Evolutionary conservation across 108 stramenopile species (phyloP).

Genomic region (Nitzschia putrida): DNA sequence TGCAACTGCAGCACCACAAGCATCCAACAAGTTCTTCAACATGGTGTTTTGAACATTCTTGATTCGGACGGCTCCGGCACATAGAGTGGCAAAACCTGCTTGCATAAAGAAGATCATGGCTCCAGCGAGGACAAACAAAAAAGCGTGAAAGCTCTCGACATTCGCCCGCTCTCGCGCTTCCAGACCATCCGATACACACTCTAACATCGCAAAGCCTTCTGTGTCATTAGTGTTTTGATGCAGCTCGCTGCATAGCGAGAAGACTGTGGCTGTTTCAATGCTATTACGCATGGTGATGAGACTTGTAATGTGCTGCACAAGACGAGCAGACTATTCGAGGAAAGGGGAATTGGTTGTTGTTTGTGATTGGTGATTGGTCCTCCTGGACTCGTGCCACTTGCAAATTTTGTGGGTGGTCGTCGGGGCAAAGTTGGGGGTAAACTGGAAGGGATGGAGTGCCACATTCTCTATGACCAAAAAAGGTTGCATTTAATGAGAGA

Average conservation of each 20-base stretch:
- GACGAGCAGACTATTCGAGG: too few relatives aligned
- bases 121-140: conserved; percentile 66
- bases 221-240: neutral
- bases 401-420: too few relatives aligned
- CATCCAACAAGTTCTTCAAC: conserved; percentile 88
- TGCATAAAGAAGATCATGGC: conserved; percentile 89
- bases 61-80: conserved; percentile 74
- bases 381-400: too few relatives aligned
- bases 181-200: conserved; percentile 6
- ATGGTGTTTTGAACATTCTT: conserved; percentile 89
- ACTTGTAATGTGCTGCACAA: too few relatives aligned
- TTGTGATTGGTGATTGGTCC: too few relatives aligned
- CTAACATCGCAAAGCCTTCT: neutral
- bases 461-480: too few relatives aligned
- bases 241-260: neutral
- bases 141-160: conserved; percentile 6
- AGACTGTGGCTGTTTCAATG: too few relatives aligned
- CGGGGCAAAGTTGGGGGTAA: too few relatives aligned
- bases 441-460: too few relatives aligned
- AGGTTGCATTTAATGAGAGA: too few relatives aligned
- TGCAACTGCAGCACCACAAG: conserved; percentile 74
- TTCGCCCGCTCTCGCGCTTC: neutral
- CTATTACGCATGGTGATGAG: too few relatives aligned
- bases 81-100: conserved; percentile 79
- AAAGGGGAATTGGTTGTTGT: too few relatives aligned